Evolutionary conservation across 116 monocot genomes (phyloP).

Genomic region (Iris pallida): DNA sequence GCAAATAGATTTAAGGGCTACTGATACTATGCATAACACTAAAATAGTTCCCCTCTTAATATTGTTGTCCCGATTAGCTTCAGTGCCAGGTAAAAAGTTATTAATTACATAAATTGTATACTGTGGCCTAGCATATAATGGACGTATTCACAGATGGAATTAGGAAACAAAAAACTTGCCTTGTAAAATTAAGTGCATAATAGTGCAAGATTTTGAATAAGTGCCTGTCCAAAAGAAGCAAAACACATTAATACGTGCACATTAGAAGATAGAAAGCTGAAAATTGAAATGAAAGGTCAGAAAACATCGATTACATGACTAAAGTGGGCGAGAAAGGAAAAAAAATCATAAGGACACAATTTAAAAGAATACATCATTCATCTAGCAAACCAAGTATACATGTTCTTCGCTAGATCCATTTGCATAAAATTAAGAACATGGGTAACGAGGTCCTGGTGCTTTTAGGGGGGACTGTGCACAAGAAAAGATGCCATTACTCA

Average conservation of each 20-base stretch:
- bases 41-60: too few species aligned
- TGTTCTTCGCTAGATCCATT: slow-evolving; percentile 96
- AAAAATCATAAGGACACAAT: neutral
- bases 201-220: slow-evolving; percentile 90
- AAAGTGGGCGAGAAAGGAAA: neutral
- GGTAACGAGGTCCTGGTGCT: slow-evolving; percentile 63
- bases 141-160: neutral
- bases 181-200: slow-evolving; percentile 94
- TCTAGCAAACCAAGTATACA: slow-evolving; percentile 22
- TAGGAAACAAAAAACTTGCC: slow-evolving; percentile 35
- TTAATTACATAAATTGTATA: too few species aligned
- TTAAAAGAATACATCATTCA: neutral
- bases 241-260: neutral
- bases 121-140: too few species aligned
- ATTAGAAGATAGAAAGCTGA: neutral
- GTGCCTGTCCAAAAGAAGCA: slow-evolving; percentile 43
- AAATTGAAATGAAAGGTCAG: neutral
- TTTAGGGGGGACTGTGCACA: slow-evolving; percentile 68
- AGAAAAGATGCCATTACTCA: neutral
- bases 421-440: slow-evolving; percentile 77
- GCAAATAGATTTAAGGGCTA: too few species aligned
- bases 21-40: too few species aligned
- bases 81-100: too few species aligned
- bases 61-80: too few species aligned
- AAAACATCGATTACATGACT: neutral